Evolutionary conservation across 2,329 filamentous ascomycete genomes (phyloP).

Genomic region (Aspergillus pseudoviridinutans): DNA sequence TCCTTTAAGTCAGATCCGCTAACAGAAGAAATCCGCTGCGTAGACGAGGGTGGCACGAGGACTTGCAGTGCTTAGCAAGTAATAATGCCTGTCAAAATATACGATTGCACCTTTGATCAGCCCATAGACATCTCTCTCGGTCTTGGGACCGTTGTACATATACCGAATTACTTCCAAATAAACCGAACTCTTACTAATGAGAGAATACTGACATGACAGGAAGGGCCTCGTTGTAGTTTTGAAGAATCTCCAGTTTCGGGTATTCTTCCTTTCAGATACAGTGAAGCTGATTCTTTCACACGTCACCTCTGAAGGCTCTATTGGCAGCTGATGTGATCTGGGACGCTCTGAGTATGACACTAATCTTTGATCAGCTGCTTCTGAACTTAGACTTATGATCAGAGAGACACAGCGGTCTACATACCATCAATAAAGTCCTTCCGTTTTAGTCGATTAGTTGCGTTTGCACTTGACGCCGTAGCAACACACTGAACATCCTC

Average conservation of each 20-base stretch:
- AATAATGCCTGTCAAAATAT: neutral
- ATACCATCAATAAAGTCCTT: neutral
- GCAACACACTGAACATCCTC: neutral
- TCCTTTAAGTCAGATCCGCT: conserved; percentile 3
- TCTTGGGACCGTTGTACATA: conserved; percentile 6
- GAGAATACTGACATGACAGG: neutral
- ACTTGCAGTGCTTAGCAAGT: conserved; percentile 24
- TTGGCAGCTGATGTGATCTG: neutral
- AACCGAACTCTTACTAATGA: neutral
- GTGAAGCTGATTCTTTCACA: neutral
- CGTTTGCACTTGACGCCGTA: neutral
- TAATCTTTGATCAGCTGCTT: neutral
- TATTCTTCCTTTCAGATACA: neutral
- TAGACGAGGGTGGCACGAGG: conserved; percentile 32
- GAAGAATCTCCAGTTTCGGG: neutral
- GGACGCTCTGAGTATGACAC: neutral
- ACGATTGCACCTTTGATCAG: neutral
- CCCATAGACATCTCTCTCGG: neutral
- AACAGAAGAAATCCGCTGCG: conserved; percentile 2
- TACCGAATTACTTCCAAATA: neutral
- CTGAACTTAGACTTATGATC: neutral
- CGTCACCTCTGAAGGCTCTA: neutral
- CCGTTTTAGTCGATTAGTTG: neutral
- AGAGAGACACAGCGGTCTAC: neutral
- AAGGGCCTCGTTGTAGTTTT: neutral